Conservation (phyloP, 495 filamentous ascomycete species). For the Aspergillus ellipticus region DNA sequence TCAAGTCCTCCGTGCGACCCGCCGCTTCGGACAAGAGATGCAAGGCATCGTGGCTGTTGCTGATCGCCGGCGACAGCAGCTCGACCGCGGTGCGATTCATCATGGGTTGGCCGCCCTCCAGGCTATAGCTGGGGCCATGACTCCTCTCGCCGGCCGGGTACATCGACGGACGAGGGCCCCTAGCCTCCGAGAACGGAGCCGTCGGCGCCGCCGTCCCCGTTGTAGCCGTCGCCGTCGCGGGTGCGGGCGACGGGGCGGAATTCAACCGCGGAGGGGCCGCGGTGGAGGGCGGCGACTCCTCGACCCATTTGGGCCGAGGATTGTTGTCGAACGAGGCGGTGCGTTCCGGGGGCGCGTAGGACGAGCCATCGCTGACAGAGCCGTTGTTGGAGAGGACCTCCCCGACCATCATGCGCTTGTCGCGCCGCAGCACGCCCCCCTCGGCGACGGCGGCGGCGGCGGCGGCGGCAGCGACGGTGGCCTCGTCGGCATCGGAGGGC, state of each 20-base stretch:
- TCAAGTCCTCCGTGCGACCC: constrained; percentile 48
- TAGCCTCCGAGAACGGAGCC: constrained; percentile 28
- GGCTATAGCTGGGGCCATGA: constrained; percentile 22
- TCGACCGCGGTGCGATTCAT: constrained; percentile 53
- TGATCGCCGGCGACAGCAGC: constrained; percentile 54
- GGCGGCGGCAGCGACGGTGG: constrained; percentile 20
- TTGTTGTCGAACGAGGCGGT: constrained; percentile 25
- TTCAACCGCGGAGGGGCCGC: not conserved
- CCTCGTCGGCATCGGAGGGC: constrained; percentile 59
- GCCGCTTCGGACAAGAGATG: constrained; percentile 58
- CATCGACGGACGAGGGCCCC: constrained; percentile 23
- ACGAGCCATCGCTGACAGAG: constrained; percentile 18
- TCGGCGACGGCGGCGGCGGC: constrained; percentile 20
- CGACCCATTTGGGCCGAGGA: constrained; percentile 33
- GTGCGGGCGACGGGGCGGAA: not conserved
- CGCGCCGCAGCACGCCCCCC: constrained; percentile 46
- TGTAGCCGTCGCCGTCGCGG: not conserved
- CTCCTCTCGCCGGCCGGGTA: constrained; percentile 30
- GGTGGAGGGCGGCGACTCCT: constrained; percentile 16
- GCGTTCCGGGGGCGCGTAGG: constrained; percentile 27
- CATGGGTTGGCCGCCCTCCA: constrained; percentile 43
- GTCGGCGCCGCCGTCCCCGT: constrained; percentile 21
- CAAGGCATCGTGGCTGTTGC: constrained; percentile 57
- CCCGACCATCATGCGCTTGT: constrained; percentile 48
- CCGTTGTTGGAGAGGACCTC: constrained; percentile 24